phyloP scores from a whole-genome alignment of 768 basidiomycete species.

The Dioszegia hungarica region DNA sequence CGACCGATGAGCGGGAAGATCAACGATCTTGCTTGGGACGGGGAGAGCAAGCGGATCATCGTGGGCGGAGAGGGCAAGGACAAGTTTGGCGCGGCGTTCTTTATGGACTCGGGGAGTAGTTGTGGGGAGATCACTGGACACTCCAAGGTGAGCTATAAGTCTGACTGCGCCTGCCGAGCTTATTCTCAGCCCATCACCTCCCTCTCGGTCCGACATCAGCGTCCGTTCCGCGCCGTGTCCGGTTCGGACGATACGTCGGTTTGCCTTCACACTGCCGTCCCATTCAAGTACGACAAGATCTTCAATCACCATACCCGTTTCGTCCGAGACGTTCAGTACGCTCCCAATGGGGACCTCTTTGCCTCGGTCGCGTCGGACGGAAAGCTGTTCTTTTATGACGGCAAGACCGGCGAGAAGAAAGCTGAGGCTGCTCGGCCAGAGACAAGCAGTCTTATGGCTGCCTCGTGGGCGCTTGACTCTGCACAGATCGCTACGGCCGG shows the following conservation, averaged over 20 bases:
- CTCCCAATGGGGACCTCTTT: slow-evolving; percentile 75
- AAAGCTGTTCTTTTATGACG: slow-evolving; percentile 80
- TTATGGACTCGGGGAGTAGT: slow-evolving; percentile 59
- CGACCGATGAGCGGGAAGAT: slow-evolving; percentile 53
- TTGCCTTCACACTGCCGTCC: slow-evolving; percentile 78
- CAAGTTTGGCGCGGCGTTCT: slow-evolving; percentile 56
- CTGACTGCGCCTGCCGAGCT: background rate
- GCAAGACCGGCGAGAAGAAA: slow-evolving; percentile 74
- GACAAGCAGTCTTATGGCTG: slow-evolving; percentile 51
- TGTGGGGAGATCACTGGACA: slow-evolving; percentile 87
- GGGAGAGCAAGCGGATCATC: slow-evolving; percentile 91
- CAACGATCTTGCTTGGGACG: slow-evolving; percentile 94
- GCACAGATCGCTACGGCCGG: slow-evolving; percentile 73
- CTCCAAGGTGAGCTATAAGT: slow-evolving; percentile 60
- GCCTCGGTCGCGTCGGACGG: slow-evolving; percentile 84
- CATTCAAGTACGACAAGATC: slow-evolving; percentile 80
- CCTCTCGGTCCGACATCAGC: slow-evolving; percentile 76
- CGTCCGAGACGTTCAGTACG: slow-evolving; percentile 81
- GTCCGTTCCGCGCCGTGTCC: slow-evolving; percentile 87
- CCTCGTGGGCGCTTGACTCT: slow-evolving; percentile 69
- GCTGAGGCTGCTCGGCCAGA: slow-evolving; percentile 52
- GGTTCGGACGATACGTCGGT: slow-evolving; percentile 78
- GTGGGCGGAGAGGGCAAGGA: slow-evolving; percentile 89
- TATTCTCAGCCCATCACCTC: slow-evolving; percentile 68
- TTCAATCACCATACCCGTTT: slow-evolving; percentile 87